These are phyloP conservation scores for Penicillium paxilli DNA, from an alignment of 495 filamentous ascomycete species.

Conservation along the genomic window DNA sequence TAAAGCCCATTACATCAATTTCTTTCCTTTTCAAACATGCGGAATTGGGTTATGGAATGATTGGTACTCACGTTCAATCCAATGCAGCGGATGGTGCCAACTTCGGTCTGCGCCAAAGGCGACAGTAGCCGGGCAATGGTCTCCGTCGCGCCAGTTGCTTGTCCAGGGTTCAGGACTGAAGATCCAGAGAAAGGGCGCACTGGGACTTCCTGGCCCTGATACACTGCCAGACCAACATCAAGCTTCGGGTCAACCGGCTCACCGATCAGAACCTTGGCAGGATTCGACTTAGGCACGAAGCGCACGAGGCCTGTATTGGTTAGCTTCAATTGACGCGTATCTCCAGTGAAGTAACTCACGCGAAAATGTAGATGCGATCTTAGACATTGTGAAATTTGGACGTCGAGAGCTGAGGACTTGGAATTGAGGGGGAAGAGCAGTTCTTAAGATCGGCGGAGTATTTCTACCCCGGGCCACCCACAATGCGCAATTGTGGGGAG, in stretches of 20 bases:
- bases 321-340: neutral
- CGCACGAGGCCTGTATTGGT: conserved; percentile 54
- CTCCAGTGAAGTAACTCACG: conserved; percentile 24
- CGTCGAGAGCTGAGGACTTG: neutral
- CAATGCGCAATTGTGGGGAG: conserved; percentile 21
- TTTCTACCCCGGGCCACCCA: conserved; percentile 22
- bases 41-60: neutral
- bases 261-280: conserved; percentile 53
- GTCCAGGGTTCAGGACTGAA: conserved; percentile 54
- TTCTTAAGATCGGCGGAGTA: conserved; percentile 20
- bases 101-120: conserved; percentile 48
- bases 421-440: neutral
- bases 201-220: conserved; percentile 53
- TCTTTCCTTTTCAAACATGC: neutral
- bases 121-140: conserved; percentile 55
- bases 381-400: conserved; percentile 31
- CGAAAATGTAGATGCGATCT: conserved; percentile 45
- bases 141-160: conserved; percentile 48
- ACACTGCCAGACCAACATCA: conserved; percentile 56
- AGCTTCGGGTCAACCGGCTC: conserved; percentile 53
- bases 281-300: conserved; percentile 55
- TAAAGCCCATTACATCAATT: conserved; percentile 17
- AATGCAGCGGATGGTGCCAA: conserved; percentile 62
- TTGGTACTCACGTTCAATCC: conserved; percentile 62
- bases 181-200: conserved; percentile 55